Conservation (phyloP, 208 protist species). For the Crithidia acanthocephali region DNA sequence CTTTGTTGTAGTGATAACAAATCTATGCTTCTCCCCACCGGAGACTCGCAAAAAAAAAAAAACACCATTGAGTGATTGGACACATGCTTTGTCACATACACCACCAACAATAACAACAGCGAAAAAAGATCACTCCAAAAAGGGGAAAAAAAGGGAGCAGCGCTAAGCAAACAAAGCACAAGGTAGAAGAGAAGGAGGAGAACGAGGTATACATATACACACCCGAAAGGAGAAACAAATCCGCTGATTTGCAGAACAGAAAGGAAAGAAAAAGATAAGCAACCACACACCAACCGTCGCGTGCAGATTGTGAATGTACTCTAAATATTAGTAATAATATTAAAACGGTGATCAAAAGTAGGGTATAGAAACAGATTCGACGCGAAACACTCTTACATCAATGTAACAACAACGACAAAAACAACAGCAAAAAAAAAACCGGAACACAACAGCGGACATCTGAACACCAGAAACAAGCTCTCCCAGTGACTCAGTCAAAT, state of each 20-base stretch:
- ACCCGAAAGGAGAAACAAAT: background rate
- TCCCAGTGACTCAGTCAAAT: too few relatives aligned
- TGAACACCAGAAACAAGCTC: too few relatives aligned
- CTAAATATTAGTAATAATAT: too few relatives aligned
- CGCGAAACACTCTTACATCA: background rate
- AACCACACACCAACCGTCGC: background rate
- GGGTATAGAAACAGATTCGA: too few relatives aligned
- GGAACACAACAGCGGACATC: background rate
- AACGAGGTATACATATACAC: background rate
- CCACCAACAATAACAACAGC: too few relatives aligned
- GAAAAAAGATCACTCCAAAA: too few relatives aligned
- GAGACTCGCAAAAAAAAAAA: too few relatives aligned
- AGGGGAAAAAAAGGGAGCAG: too few relatives aligned
- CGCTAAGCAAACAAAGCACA: background rate
- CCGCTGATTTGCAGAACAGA: background rate
- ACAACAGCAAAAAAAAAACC: conserved; percentile 1
- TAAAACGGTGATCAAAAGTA: background rate
- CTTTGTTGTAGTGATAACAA: too few relatives aligned
- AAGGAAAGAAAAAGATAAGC: background rate
- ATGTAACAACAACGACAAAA: conserved; percentile 15
- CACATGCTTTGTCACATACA: too few relatives aligned
- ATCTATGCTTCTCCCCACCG: too few relatives aligned
- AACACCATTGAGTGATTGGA: too few relatives aligned
- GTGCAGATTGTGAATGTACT: conserved; percentile 3
- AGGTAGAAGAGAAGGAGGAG: background rate